Evolutionary conservation across 331 rosid genomes (phyloP), one percentile per base, ranked within the genome.

Genomic region (Malus hybrid): DNA sequence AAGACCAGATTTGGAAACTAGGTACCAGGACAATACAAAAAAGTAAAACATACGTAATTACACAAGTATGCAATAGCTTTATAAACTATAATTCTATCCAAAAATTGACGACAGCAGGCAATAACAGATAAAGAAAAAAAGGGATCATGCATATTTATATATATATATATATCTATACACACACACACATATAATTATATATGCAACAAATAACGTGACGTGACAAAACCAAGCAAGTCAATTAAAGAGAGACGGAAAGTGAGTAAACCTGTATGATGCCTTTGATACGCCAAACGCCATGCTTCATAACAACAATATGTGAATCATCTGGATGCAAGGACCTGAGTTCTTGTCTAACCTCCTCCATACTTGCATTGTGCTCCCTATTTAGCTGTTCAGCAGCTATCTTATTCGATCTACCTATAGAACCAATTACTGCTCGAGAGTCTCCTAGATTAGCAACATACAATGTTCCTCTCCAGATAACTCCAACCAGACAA

Each of bases 391-490:
- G 78, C 71, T 83, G 93, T 73, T 76, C 86, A 14, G 87, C 82
- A 28, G 18, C 42, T 18, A 85, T 83, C 67, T 86, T 79, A 63
- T 67, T 79, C 27, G 76, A 71, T 73, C 59, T 60, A 52, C 78
- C 77, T 24, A 65, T 1, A 79, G 52, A 84, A 71, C 95, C 91
- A 66, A 88, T 66, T 19, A 93, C 86, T 44, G 93, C 97, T 80
- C 89, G 86, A 2, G 91, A 88, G 59, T 90, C 93, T 22, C 97
- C 97, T 67, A 93, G 60, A 39, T 89, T 90, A 28, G 90, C 89
- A 33, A 90, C 39, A 74, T 71, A 73, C 19, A 87, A 67, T 18
- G 76, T 80, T 73, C 91, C 86, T 55, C 71, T 87, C 89, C 86
- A 93, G 62, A 93, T 79, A 59, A 86, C 69, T 73, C 91, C 90